A percentile compares a stretch with the other conserved stretches of the same genome.
Conservation (phyloP, 371 early-diverging fungal genomes). For the Mortierella sp. region DNA sequence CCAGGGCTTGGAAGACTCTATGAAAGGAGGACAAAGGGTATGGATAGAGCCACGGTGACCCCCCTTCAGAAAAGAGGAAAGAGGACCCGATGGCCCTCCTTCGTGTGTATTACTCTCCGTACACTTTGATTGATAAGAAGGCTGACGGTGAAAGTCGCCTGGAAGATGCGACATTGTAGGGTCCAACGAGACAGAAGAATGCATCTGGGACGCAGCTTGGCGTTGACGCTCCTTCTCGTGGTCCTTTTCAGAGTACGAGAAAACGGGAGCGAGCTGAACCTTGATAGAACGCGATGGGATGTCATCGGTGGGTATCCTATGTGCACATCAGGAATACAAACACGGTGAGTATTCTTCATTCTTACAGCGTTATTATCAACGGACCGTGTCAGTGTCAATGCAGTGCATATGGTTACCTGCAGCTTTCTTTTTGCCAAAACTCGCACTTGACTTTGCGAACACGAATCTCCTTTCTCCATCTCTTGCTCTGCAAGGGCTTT, state of each 20-base stretch:
- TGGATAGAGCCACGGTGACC: not conserved
- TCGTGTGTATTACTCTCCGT: not conserved
- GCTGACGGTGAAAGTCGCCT: not conserved
- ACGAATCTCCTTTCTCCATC: conserved; percentile 44
- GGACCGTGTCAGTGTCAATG: not conserved
- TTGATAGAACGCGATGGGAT: conserved; percentile 30
- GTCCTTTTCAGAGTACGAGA: conserved; percentile 37
- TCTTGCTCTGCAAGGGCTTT: not conserved
- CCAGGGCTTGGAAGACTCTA: not conserved
- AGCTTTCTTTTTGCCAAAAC: conserved; percentile 57
- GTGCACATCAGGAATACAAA: too few relatives aligned
- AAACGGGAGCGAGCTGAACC: conserved; percentile 24
- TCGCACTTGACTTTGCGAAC: conserved; percentile 57
- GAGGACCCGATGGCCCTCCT: not conserved
- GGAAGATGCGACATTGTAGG: not conserved
- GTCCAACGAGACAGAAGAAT: conserved; percentile 4
- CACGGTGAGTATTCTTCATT: not conserved
- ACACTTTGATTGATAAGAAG: not conserved
- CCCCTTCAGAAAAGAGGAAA: not conserved
- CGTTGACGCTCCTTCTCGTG: conserved; percentile 25
- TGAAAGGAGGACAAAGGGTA: not conserved
- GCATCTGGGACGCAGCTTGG: not conserved
- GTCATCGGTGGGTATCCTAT: conserved; percentile 1
- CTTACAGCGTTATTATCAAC: not conserved
- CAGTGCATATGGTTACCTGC: conserved; percentile 21